phyloP scores from a whole-genome alignment of 805 yeast species.

The Saccharomycopsis babjevae region DNA sequence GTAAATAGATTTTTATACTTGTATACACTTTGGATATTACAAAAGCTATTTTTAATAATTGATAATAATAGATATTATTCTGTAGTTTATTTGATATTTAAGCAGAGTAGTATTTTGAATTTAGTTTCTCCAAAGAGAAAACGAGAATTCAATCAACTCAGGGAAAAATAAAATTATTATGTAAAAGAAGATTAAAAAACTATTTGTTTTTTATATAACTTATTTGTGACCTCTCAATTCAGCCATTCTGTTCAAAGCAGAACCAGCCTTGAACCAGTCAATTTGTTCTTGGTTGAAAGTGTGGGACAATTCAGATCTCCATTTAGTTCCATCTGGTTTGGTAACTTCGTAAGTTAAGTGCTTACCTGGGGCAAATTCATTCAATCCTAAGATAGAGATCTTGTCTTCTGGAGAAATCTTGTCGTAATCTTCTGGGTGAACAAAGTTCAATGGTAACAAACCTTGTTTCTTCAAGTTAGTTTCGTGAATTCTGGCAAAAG shows the following conservation, averaged over 20 bases:
- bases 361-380: constrained; percentile 88
- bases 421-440: constrained; percentile 83
- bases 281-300: constrained; percentile 95
- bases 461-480: constrained; percentile 99
- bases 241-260: constrained; percentile 96
- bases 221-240: constrained; percentile 13
- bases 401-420: constrained; percentile 85
- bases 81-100: not conserved
- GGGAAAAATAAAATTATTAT: not conserved
- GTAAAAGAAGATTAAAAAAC: not conserved
- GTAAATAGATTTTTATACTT: too few relatives aligned
- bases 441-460: constrained; percentile 92
- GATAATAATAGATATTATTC: not conserved
- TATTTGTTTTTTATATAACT: not conserved
- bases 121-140: not conserved
- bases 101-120: not conserved
- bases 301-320: constrained; percentile 90
- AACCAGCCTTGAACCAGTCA: constrained; percentile 98
- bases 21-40: too few relatives aligned
- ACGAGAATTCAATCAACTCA: not conserved
- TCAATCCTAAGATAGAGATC: constrained; percentile 77
- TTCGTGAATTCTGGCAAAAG: constrained; percentile 98
- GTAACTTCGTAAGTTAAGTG: constrained; percentile 66
- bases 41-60: not conserved
- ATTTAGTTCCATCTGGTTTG: constrained; percentile 63